Percentiles rank a stretch among this genome's conserved stretches.
Evolutionary conservation across 1,284 basidiomycete species (phyloP).

Genomic region (Rhodotorula mucilaginosa): DNA sequence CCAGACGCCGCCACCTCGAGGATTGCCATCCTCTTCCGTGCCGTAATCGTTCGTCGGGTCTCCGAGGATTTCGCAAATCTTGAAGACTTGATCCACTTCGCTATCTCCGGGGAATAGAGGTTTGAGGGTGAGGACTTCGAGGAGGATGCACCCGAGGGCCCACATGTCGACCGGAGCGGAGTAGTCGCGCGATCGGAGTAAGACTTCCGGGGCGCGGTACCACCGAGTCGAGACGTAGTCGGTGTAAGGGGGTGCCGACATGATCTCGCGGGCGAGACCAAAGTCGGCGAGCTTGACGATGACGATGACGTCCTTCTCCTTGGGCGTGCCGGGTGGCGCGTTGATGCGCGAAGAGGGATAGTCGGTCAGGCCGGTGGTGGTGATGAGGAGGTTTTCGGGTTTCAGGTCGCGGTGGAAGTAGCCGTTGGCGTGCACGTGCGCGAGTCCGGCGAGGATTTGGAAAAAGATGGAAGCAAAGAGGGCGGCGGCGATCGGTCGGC

Average conservation of each 20-base stretch:
- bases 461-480: slow-evolving; percentile 92
- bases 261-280: slow-evolving; percentile 88
- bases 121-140: slow-evolving; percentile 90
- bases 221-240: slow-evolving; percentile 98
- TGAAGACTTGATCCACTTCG: slow-evolving; percentile 87
- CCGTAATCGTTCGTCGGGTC: slow-evolving; percentile 85
- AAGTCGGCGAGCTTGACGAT: slow-evolving; percentile 99
- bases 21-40: slow-evolving; percentile 64
- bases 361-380: slow-evolving; percentile 94
- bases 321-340: slow-evolving; percentile 42
- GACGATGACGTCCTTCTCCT: slow-evolving; percentile 90
- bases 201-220: slow-evolving; percentile 98
- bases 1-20: slow-evolving; percentile 86
- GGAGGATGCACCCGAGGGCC: slow-evolving; percentile 97
- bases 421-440: slow-evolving; percentile 87
- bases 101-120: slow-evolving; percentile 97
- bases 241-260: slow-evolving; percentile 87
- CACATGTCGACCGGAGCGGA: slow-evolving; percentile 98
- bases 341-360: slow-evolving; percentile 63
- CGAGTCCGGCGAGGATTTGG: slow-evolving; percentile 84
- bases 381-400: slow-evolving; percentile 98
- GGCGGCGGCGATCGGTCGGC: slow-evolving; percentile 87
- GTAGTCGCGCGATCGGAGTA: slow-evolving; percentile 86
- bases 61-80: slow-evolving; percentile 88
- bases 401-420: slow-evolving; percentile 99